Base-by-base conservation (phyloP, 2,329 filamentous ascomycete species). In the Fusarium illudens region DNA sequence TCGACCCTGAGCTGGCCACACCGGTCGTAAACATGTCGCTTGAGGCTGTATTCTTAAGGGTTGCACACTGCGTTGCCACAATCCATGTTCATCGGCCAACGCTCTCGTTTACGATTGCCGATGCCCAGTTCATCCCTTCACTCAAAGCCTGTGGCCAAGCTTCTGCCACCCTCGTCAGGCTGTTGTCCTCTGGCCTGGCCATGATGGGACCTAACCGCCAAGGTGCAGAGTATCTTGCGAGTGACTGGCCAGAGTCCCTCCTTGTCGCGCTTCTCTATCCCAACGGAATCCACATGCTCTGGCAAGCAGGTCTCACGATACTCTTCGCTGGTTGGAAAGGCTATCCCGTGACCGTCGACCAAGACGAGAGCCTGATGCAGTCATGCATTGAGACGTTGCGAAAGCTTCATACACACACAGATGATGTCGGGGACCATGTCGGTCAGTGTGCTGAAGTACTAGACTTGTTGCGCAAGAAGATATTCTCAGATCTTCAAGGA, bases 221-320 rank as follows among this genome's bases (percentile, higher is more conserved):
- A 39, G 34, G 8, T 6, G 11, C 52, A 22, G 17, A 34, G 4
- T 9, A 36, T 34, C 39, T n/a, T 13, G 5, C 25, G 2, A 22
- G 6, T 3, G 17, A 46, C 29, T 52, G 46, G 46, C 34, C 46
- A 30, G 34, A 48, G 12, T 36, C 46, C 19, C 11, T 67, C 2
- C 32, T 61, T 17, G 36, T 58, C 4, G 33, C 50, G 3, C 58
- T 73, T 4, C 65, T 74, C 3, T 73, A 73, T 8, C 73, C 72
- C 3, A 71, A 67, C 19, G 68, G 72, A n/a, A 42, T 67, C 15
- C 71, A 74, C 30, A 73, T 74, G 71, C 59, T 75, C 9, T 74
- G 70, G 72, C 66, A 75, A 34, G 68, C 69, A 13, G 72, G 72
- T 2, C 36, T 74, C 8, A 74, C 69, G 1, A 58, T 75, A 6